A percentile compares a stretch with the other conserved stretches of the same genome.
Evolutionary conservation across 2,329 filamentous ascomycete genomes (phyloP).

Genomic region (Pseudocercospora ulei): DNA sequence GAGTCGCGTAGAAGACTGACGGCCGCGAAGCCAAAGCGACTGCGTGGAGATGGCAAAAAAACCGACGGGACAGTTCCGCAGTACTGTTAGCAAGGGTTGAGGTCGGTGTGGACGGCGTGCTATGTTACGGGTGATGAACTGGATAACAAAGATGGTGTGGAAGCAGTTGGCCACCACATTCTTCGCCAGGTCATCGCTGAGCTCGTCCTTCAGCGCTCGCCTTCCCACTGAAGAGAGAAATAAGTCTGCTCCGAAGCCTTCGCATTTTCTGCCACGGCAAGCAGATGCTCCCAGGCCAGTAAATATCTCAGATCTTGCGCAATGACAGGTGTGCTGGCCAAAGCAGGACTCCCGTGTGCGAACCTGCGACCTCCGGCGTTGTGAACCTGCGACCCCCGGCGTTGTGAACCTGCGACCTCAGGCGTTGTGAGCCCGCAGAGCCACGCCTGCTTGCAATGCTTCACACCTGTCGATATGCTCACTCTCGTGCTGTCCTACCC

Average conservation of each 20-base stretch:
- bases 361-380: too few species aligned
- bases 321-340: too few species aligned
- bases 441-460: too few species aligned
- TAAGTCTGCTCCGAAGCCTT: constrained; percentile 59
- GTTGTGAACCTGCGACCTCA: too few species aligned
- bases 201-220: constrained; percentile 29
- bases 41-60: not conserved
- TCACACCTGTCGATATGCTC: too few species aligned
- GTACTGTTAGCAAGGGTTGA: not conserved
- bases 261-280: constrained; percentile 38
- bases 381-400: too few species aligned
- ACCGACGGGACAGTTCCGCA: not conserved
- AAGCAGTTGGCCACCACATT: constrained; percentile 28
- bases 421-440: too few species aligned
- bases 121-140: constrained; percentile 6
- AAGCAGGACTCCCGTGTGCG: too few species aligned
- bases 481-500: constrained; percentile 25
- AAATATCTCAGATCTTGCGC: too few species aligned
- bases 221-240: constrained; percentile 48
- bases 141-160: constrained; percentile 31
- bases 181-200: constrained; percentile 27
- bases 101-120: not conserved
- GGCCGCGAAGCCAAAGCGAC: not conserved
- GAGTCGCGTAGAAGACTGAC: not conserved
- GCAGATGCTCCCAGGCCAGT: too few species aligned